phyloP scores from a whole-genome alignment of 805 yeast genomes.

The Saturnispora quitensis region DNA sequence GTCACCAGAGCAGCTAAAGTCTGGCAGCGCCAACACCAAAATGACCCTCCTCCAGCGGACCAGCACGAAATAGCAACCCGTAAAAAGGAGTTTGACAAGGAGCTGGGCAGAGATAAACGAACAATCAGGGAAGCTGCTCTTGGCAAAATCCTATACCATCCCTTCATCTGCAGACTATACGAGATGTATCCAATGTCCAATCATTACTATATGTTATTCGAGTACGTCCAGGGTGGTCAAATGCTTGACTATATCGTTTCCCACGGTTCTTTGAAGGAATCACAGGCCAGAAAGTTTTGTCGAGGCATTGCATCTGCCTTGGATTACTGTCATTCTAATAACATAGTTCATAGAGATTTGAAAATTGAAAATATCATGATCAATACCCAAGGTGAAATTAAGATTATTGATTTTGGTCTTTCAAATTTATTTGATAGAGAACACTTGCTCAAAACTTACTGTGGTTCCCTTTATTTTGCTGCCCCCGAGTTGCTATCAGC shows the following conservation, averaged over 20 bases:
- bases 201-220: conserved; percentile 94
- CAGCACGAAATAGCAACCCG: conserved; percentile 49
- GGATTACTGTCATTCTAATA: conserved; percentile 87
- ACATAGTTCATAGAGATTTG: conserved; percentile 93
- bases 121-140: conserved; percentile 93
- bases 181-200: conserved; percentile 96
- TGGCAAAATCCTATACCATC: conserved; percentile 84
- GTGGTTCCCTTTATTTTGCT: conserved; percentile 96
- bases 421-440: conserved; percentile 75
- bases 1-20: conserved; percentile 82
- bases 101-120: conserved; percentile 81
- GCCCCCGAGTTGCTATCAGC: conserved; percentile 96
- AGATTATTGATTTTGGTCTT: conserved; percentile 92
- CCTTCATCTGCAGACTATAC: conserved; percentile 81
- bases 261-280: conserved; percentile 89
- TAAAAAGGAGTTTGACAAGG: conserved; percentile 68
- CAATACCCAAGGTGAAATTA: conserved; percentile 85
- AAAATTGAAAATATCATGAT: conserved; percentile 96
- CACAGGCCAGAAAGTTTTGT: conserved; percentile 89
- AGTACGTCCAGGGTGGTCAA: conserved; percentile 95
- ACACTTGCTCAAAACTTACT: conserved; percentile 76
- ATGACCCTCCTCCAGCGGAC: conserved; percentile 56
- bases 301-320: conserved; percentile 91
- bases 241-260: conserved; percentile 94
- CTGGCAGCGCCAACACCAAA: conserved; percentile 61